Evolutionary conservation across 1,284 basidiomycete genomes (phyloP).

Genomic region (Moniliophthora roreri): DNA sequence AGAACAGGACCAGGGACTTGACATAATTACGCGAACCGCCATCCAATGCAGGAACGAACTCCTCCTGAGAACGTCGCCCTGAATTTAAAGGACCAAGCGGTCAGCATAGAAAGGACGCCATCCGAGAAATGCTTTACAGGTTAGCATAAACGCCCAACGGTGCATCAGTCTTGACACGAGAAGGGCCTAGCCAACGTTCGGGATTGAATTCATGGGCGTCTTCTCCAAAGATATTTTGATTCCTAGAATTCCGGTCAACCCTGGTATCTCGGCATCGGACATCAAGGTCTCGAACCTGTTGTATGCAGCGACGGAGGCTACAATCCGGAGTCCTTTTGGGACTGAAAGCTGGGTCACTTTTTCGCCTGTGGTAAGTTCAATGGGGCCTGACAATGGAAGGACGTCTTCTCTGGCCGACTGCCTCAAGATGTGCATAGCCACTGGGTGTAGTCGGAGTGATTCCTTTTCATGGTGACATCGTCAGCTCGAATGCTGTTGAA

Average conservation of each 20-base stretch:
- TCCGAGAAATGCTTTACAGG: conserved; percentile 37
- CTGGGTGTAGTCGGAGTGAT: conserved; percentile 36
- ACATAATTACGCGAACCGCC: conserved; percentile 46
- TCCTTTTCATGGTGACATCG: conserved; percentile 26
- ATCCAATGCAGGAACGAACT: conserved; percentile 42
- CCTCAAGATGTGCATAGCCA: conserved; percentile 28
- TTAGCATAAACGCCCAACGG: conserved; percentile 50
- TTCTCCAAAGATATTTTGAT: conserved; percentile 31
- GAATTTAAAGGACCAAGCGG: conserved; percentile 8
- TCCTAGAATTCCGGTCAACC: conserved; percentile 15
- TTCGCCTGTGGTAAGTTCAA: conserved; percentile 30
- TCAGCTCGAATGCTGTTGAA: conserved; percentile 25
- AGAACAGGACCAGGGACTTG: conserved; percentile 8
- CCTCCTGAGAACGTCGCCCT: conserved; percentile 48
- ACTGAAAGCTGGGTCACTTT: conserved; percentile 34
- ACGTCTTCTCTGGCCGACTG: conserved; percentile 34
- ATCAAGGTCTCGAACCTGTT: conserved; percentile 24
- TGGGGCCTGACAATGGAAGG: conserved; percentile 39
- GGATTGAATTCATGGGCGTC: conserved; percentile 40
- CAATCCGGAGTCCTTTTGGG: conserved; percentile 34
- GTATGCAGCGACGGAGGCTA: conserved; percentile 29
- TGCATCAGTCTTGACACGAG: conserved; percentile 31
- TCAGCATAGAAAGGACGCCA: background rate
- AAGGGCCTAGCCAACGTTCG: conserved; percentile 44
- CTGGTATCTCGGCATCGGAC: background rate